Evolutionary conservation across 345 rosid genomes (phyloP), one percentile per base, ranked within the genome.

Genomic region (Hibiscus tridactylites): DNA sequence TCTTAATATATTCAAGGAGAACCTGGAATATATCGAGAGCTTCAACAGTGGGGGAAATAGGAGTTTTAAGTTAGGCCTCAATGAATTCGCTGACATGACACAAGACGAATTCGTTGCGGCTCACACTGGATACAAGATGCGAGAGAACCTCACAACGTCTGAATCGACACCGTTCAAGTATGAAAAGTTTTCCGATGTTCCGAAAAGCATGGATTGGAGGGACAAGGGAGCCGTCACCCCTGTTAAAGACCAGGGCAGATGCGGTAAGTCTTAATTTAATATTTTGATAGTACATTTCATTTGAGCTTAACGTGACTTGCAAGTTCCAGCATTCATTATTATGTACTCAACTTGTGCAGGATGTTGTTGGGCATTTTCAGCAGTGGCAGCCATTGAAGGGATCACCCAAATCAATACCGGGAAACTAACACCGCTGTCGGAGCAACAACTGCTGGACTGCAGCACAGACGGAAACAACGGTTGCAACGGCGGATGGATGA

Each of bases 401-500:
- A 15, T 50, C 1, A 50, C 0, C 56, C n/a, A 50, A 15, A 50
- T 13, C 6, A 50, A 3, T 12, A 15, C 56, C 16, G 19, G 56
- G 16, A 50, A 15, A 1, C 16, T 50, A 15, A 50, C 16, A 15
- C 16, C 56, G 16, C 1, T 50, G n/a, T 50, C 56, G n/a, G 56
- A 50, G 56, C 56, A 50, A 15, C 56, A 50, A 50, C 17, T 50
- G 52, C 4, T 47, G 52, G 52, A 47, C 16, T 47, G 52, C 52
- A 47, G 52, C 52, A 47, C 3, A 47, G 4, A 50, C 16, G 56
- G 56, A 49, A 72, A 17, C 4, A 35, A 64, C 74, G 72, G n/a
- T 68, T 39, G 44, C 9, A 11, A 61, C 0, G 89, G 88, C 15
- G 92, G 94, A 39, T 24, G 28, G 21, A 87, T 86, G 92, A 83